A percentile compares a stretch with the other conserved stretches of the same genome.
Conservation (phyloP, 129 eudicot genomes). For the Silybum marianum region DNA sequence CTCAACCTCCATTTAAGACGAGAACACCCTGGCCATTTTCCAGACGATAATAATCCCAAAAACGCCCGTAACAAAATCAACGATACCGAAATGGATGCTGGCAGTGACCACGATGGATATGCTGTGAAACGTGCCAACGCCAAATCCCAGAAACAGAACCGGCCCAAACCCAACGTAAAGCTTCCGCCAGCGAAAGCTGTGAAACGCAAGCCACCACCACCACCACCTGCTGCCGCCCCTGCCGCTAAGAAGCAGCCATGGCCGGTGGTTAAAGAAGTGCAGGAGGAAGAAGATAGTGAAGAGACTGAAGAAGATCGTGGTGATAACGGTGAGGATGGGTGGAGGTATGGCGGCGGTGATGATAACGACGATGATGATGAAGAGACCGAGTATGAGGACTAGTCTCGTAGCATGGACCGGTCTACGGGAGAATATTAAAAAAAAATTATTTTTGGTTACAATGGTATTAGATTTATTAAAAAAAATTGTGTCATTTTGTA, state of each 20-base stretch:
- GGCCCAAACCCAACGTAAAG: constrained; percentile 69
- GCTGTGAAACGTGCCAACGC: constrained; percentile 54
- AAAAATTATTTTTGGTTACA: constrained; percentile 19
- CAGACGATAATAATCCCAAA: constrained; percentile 68
- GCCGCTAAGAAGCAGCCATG: constrained; percentile 51
- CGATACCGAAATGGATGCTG: constrained; percentile 78
- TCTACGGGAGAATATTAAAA: no score
- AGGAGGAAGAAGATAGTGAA: constrained; percentile 92
- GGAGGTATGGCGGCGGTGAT: constrained; percentile 65
- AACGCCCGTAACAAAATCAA: constrained; percentile 44
- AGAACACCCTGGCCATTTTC: constrained; percentile 91
- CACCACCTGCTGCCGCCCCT: constrained; percentile 41
- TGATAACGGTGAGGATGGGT: constrained; percentile 60
- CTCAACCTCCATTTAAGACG: constrained; percentile 88
- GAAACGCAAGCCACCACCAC: constrained; percentile 47
- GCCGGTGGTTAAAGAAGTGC: constrained; percentile 60
- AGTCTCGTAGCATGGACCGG: not conserved
- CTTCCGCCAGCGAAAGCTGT: constrained; percentile 68
- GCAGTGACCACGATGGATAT: constrained; percentile 76
- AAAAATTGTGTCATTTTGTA: constrained; percentile 13
- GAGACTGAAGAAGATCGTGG: constrained; percentile 95
- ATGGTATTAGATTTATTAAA: not conserved
- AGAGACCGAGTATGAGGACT: constrained; percentile 91
- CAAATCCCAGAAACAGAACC: constrained; percentile 57
- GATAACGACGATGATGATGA: constrained; percentile 78